These are phyloP conservation scores for Phaffomyces opuntiae DNA, from an alignment of 805 yeast genomes.

Conservation along the genomic window DNA sequence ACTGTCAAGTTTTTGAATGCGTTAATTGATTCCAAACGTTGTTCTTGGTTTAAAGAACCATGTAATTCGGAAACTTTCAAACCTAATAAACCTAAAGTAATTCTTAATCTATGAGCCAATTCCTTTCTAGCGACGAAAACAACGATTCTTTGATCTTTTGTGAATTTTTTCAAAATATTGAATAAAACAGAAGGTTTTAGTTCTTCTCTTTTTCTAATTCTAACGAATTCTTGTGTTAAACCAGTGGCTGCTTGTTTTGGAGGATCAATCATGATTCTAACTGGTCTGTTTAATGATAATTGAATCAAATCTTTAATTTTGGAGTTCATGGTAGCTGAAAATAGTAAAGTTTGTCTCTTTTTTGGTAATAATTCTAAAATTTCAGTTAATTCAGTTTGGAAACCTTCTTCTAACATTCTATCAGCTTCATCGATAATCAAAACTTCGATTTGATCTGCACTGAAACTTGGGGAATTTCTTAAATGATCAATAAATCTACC, in stretches of 20 bases:
- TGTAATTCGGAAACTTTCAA: slow-evolving; percentile 73
- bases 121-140: slow-evolving; percentile 92
- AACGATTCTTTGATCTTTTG: slow-evolving; percentile 63
- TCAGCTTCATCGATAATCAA: slow-evolving; percentile 96
- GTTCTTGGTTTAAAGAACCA: slow-evolving; percentile 85
- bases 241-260: slow-evolving; percentile 93
- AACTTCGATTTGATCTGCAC: slow-evolving; percentile 86
- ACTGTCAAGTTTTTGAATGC: slow-evolving; percentile 77
- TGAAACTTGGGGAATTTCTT: slow-evolving; percentile 88
- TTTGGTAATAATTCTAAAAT: slow-evolving; percentile 81
- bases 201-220: slow-evolving; percentile 84
- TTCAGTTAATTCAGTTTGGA: slow-evolving; percentile 90
- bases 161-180: slow-evolving; percentile 60
- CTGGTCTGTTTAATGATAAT: slow-evolving; percentile 83
- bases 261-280: slow-evolving; percentile 91
- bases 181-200: slow-evolving; percentile 79
- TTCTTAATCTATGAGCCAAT: slow-evolving; percentile 79
- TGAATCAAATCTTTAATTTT: slow-evolving; percentile 83
- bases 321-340: slow-evolving; percentile 98
- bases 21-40: slow-evolving; percentile 78
- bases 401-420: slow-evolving; percentile 98
- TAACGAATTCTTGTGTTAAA: slow-evolving; percentile 86
- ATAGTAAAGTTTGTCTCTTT: slow-evolving; percentile 87
- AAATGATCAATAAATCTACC: slow-evolving; percentile 98
- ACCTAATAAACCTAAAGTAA: slow-evolving; percentile 68